A percentile compares a stretch with the other conserved stretches of the same genome.
These are phyloP conservation scores for Mangifera indica DNA, from an alignment of 345 rosid genomes.

Conservation along the genomic window DNA sequence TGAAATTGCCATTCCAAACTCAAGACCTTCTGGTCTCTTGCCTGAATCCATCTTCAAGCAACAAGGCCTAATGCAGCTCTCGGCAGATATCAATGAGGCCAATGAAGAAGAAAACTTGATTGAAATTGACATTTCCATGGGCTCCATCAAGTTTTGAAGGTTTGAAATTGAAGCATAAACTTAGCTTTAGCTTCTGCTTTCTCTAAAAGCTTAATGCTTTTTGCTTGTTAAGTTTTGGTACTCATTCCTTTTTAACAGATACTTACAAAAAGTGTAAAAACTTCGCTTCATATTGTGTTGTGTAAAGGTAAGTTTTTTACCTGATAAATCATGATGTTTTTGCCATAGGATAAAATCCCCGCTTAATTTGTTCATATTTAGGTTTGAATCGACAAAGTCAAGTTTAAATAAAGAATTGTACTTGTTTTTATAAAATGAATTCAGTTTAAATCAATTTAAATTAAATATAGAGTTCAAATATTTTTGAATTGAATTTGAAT, in stretches of 20 bases:
- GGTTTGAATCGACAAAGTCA: too few relatives aligned
- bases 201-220: not conserved
- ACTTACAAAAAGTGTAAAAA: slow-evolving; percentile 12
- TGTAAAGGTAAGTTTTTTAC: too few relatives aligned
- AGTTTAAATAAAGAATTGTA: too few relatives aligned
- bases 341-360: too few relatives aligned
- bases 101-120: slow-evolving; percentile 71
- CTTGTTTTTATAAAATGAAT: too few relatives aligned
- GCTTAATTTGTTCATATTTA: too few relatives aligned
- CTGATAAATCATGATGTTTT: not conserved
- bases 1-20: slow-evolving; percentile 53
- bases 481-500: too few relatives aligned
- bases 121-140: slow-evolving; percentile 76
- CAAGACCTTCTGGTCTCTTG: slow-evolving; percentile 12
- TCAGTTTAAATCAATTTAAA: too few relatives aligned
- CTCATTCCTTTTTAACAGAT: too few relatives aligned
- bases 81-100: slow-evolving; percentile 47
- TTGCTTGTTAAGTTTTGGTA: not conserved
- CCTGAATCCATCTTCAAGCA: slow-evolving; percentile 33
- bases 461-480: too few relatives aligned
- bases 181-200: slow-evolving; percentile 8
- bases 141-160: slow-evolving; percentile 57
- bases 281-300: not conserved
- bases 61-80: slow-evolving; percentile 41
- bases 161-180: slow-evolving; percentile 29